Evolutionary conservation across 768 basidiomycete genomes (phyloP), one percentile per base, ranked within the genome.

Genomic region (Fomitopsis pulvina): DNA sequence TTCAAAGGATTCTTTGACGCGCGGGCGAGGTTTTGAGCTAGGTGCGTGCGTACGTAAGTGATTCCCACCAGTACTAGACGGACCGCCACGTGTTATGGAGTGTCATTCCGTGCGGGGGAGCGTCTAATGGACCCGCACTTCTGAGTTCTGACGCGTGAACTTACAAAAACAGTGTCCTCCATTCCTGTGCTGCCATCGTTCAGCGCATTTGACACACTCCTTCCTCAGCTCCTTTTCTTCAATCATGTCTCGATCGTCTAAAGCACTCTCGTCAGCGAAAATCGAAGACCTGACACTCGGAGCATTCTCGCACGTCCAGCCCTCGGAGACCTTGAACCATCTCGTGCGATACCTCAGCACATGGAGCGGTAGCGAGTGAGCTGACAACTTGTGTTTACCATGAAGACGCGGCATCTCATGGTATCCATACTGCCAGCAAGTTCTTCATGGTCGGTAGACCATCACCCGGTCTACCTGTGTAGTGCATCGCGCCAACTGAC

Each of bases 291-390:
- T 68, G 6, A 72, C 84, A 20, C 66, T 91, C 4, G 89, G 88
- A 0, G 72, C 72, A 18, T 88, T 87, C 60, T 66, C 77, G 25
- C 62, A 63, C 27, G 65, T 86, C 9, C 77, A 77, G 22, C 73
- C 80, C 1, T 85, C 84, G 6, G 72, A 81, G 53, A 79, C 75
- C 4, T 63, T 92, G 39, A 75, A 89, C 58, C 88, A 89, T 64
- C 71, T 88, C 8, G 74, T 88, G 32, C 73, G 86, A 59, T 90
- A 80, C 61, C 71, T 92, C 46, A 81, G 84, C 48, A 87, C 88
- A 58, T 91, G 87, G 86, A 84, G 80, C 63, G 89, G 89, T 24
- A 88, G 79, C 78, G 90, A 92, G 89, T 90, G 47, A 60, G 59
- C 62, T 45, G 49, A 41, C 47, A 34, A 16, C 18, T 28, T 22